Conservation (phyloP, 192 early-diverging fungal species). For the Martensiomyces pterosporus region DNA sequence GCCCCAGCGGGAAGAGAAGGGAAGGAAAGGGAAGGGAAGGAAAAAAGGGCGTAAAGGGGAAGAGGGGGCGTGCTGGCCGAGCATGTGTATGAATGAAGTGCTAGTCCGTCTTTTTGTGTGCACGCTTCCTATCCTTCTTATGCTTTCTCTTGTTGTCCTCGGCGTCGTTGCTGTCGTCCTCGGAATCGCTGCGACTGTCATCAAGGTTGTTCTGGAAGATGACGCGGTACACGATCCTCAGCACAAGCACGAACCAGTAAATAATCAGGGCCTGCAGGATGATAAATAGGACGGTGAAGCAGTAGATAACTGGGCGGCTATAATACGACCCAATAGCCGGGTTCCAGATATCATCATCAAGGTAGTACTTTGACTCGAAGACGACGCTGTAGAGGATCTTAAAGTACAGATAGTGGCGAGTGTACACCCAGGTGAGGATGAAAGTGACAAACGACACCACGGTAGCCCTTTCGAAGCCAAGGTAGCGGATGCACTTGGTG, state of each 20-base stretch:
- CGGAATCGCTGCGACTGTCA: conserved; percentile 68
- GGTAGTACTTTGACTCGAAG: conserved; percentile 43
- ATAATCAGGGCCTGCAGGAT: conserved; percentile 59
- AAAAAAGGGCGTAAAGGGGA: too few species aligned
- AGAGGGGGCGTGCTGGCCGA: too few species aligned
- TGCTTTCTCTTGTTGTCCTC: not conserved
- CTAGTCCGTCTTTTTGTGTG: conserved; percentile 9
- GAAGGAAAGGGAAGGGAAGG: too few species aligned
- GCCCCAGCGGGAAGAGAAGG: too few species aligned
- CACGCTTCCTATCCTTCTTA: not conserved
- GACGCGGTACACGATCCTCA: conserved; percentile 59
- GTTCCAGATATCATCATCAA: conserved; percentile 17
- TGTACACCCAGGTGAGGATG: conserved; percentile 68
- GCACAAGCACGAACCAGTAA: conserved; percentile 67
- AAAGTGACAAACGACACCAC: conserved; percentile 64
- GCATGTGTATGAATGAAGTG: too few species aligned
- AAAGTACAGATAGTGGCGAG: conserved; percentile 69
- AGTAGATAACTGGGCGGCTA: conserved; percentile 7
- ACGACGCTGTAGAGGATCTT: conserved; percentile 57
- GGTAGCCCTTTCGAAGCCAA: conserved; percentile 54
- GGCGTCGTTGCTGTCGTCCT: conserved; percentile 38
- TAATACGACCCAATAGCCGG: conserved; percentile 26
- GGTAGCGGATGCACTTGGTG: conserved; percentile 76
- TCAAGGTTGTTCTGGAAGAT: conserved; percentile 51
- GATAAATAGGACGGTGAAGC: conserved; percentile 17